Base-by-base conservation (phyloP, 345 rosid species). In the Excoecaria cochinchinensis region DNA sequence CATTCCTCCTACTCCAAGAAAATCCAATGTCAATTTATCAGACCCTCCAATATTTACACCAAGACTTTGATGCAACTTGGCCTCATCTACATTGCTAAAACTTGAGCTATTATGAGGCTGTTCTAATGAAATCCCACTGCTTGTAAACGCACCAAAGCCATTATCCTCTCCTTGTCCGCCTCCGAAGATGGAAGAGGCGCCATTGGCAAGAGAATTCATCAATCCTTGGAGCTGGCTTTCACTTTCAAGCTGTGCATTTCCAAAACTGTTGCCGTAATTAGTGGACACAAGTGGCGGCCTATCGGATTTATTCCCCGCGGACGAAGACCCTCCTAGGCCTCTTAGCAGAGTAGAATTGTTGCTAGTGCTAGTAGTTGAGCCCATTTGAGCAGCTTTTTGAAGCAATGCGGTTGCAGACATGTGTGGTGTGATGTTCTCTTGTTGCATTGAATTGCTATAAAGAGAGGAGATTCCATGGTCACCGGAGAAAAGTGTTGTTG, bases 341-440 rank as follows among this genome's bases (percentile, higher is more conserved):
- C 69, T 76, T 53, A 76, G 79, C 22, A 76, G 24, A 69, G 42
- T 51, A 25, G 74, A n/a, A 46, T 50, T 47, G 59, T 56, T 70
- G 38, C 2, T 61, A 44, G 12, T 69, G 69, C 79, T 76, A 1
- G 62, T 69, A 6, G 74, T 52, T 61, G 79, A 76, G 7, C 79
- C 79, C 74, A 76, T 76, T 38, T 70, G 79, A 76, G 79, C 79
- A 6, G 79, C 79, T 61, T 76, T 76, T 70, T 76, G 79, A 62
- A 76, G 79, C 69, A 76, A 52, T 38, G 74, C 79, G 3, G 79
- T 76, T 1, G 79, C 79, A 15, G 79, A 76, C 79, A 70, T 70
- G n/a, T 69, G 63, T 2, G 79, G 74, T n/a, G 50, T 60, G 15
- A 39, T 59, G 47, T 36, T 69, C 4, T 44, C 65, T 66, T 75